These are phyloP conservation scores for Lactarius pseudohatsudake DNA, from an alignment of 768 basidiomycete species.

Conservation along the genomic window DNA sequence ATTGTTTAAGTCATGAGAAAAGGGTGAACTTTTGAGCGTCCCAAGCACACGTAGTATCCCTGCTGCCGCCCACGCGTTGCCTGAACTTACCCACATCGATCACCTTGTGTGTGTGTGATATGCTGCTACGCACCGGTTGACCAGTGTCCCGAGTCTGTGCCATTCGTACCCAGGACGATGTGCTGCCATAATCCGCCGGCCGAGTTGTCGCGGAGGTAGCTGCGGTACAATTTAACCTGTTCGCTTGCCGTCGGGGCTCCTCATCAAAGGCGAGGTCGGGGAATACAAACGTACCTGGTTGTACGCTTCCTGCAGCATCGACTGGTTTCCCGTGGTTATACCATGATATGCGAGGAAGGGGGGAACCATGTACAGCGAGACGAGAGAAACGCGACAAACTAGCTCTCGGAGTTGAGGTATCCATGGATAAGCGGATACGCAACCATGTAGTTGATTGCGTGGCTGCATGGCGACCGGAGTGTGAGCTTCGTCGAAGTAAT, in stretches of 20 bases:
- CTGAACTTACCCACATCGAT: slow-evolving; percentile 37
- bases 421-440: slow-evolving; percentile 93
- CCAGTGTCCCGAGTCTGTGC: slow-evolving; percentile 72
- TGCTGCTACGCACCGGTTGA: slow-evolving; percentile 55
- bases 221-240: slow-evolving; percentile 63
- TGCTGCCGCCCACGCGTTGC: slow-evolving; percentile 90
- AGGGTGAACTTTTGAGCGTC: slow-evolving; percentile 67
- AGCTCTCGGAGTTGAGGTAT: slow-evolving; percentile 85
- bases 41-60: slow-evolving; percentile 83
- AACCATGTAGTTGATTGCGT: slow-evolving; percentile 95
- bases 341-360: slow-evolving; percentile 89
- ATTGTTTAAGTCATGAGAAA: slow-evolving; percentile 45
- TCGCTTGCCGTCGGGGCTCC: neutral
- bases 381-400: slow-evolving; percentile 45
- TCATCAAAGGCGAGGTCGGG: neutral
- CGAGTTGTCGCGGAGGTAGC: slow-evolving; percentile 53
- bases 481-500: neutral
- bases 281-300: slow-evolving; percentile 43
- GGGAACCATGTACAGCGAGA: slow-evolving; percentile 64
- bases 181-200: slow-evolving; percentile 73
- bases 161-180: slow-evolving; percentile 54
- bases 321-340: slow-evolving; percentile 53
- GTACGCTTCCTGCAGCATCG: slow-evolving; percentile 62
- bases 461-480: slow-evolving; percentile 43
- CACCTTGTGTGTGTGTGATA: neutral